A percentile compares a stretch with the other conserved stretches of the same genome.
Evolutionary conservation across 257 asterid genomes (phyloP).

Genomic region (Haberlea rhodopensis): DNA sequence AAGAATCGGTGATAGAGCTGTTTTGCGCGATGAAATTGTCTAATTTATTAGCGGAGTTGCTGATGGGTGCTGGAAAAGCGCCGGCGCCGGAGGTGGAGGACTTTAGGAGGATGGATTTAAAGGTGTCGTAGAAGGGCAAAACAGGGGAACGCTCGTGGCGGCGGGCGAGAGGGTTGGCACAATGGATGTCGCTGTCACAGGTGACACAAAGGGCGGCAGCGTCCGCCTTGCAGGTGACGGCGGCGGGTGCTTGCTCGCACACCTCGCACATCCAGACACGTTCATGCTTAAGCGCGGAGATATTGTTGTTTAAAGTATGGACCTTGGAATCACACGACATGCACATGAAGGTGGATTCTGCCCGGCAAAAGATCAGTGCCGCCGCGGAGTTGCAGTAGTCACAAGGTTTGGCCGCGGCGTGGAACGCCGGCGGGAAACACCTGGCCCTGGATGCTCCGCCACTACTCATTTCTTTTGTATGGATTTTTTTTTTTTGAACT

Average conservation of each 20-base stretch:
- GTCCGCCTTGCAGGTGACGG: conserved; percentile 71
- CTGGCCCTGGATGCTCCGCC: conserved; percentile 28
- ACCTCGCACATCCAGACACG: conserved; percentile 90
- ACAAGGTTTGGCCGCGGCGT: conserved; percentile 51
- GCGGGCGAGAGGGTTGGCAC: conserved; percentile 71
- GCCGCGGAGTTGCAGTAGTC: conserved; percentile 61
- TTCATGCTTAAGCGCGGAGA: conserved; percentile 34
- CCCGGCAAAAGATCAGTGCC: conserved; percentile 72
- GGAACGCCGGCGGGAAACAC: conserved; percentile 43
- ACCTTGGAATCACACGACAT: conserved; percentile 52
- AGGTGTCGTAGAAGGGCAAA: conserved; percentile 65
- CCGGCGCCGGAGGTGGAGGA: conserved; percentile 32
- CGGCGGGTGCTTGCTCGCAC: conserved; percentile 77
- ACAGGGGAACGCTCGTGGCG: conserved; percentile 77
- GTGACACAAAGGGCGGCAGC: conserved; percentile 72
- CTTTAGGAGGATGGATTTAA: conserved; percentile 52
- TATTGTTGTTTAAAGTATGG: conserved; percentile 26
- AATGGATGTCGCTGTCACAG: conserved; percentile 78
- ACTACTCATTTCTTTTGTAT: conserved; percentile 22
- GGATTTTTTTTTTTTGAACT: too few relatives aligned
- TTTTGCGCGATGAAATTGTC: conserved; percentile 22
- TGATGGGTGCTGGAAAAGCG: conserved; percentile 4
- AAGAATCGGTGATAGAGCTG: conserved; percentile 28
- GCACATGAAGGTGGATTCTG: conserved; percentile 64
- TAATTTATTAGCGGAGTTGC: neutral